Conservation (phyloP, 306 rosid species). For the Vicia sativa region DNA sequence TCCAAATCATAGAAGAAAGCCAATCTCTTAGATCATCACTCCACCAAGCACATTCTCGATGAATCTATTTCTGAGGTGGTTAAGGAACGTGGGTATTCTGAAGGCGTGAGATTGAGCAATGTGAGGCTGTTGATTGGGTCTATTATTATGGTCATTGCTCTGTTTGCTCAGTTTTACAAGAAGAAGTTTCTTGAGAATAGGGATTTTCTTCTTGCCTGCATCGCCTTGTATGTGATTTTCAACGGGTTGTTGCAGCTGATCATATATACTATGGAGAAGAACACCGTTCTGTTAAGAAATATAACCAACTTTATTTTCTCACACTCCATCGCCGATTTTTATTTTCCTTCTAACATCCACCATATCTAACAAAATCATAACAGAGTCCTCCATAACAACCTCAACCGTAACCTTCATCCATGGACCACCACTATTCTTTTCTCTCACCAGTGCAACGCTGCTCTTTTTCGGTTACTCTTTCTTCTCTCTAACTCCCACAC, state of each 20-base stretch:
- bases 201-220: conserved; percentile 80
- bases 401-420: too few species aligned
- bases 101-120: conserved; percentile 91
- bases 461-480: too few species aligned
- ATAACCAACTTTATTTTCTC: too few species aligned
- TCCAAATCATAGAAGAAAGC: conserved; percentile 74
- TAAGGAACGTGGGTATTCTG: conserved; percentile 71
- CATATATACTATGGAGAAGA: conserved; percentile 84
- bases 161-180: conserved; percentile 91
- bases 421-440: too few species aligned
- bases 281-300: conserved; percentile 84
- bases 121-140: conserved; percentile 65
- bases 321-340: too few species aligned
- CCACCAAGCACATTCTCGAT: conserved; percentile 85
- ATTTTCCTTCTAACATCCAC: too few species aligned
- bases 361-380: too few species aligned
- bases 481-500: too few species aligned
- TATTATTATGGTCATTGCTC: conserved; percentile 73
- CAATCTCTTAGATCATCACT: conserved; percentile 81
- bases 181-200: conserved; percentile 91
- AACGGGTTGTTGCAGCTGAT: conserved; percentile 84
- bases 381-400: too few species aligned
- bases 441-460: too few species aligned
- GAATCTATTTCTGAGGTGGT: conserved; percentile 87
- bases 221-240: conserved; percentile 77